These are phyloP conservation scores for Monocercomonoides exilis DNA, from an alignment of 78 protist genomes.

Conservation along the genomic window DNA sequence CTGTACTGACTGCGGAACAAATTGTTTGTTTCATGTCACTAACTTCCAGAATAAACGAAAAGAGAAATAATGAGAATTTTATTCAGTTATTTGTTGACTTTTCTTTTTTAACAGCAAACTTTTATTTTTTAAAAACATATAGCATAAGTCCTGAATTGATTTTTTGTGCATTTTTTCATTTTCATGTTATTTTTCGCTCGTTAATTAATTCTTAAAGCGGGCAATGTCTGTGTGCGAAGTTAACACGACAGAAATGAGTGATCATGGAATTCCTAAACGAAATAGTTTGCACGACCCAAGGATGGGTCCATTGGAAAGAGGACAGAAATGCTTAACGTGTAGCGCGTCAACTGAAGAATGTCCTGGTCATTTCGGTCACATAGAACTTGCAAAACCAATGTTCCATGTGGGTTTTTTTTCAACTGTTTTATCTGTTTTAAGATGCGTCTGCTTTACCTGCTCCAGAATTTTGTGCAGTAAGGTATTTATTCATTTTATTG, in stretches of 20 bases:
- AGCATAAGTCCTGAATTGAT: conserved; percentile 73
- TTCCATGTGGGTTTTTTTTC: conserved; percentile 74
- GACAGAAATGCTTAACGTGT: conserved; percentile 73
- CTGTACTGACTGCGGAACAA: not conserved
- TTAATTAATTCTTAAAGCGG: not conserved
- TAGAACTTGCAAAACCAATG: conserved; percentile 81
- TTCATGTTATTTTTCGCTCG: not conserved
- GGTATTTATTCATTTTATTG: conserved; percentile 4
- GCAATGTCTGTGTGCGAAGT: conserved; percentile 40
- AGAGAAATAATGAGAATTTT: no score
- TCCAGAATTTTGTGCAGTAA: conserved; percentile 1
- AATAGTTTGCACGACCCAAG: conserved; percentile 83
- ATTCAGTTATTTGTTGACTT: no score
- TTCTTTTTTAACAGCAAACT: no score
- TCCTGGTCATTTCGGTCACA: conserved; percentile 97
- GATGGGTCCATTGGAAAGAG: conserved; percentile 78
- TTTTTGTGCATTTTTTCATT: not conserved
- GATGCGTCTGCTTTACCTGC: conserved; percentile 78
- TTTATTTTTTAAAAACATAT: conserved; percentile 63
- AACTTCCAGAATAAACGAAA: not conserved
- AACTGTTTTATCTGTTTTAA: conserved; percentile 48
- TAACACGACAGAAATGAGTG: conserved; percentile 33
- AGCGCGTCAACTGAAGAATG: conserved; percentile 59
- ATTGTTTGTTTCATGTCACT: not conserved
- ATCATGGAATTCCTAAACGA: conserved; percentile 61